These are phyloP conservation scores for Pascua guehoae DNA, from an alignment of 1,284 basidiomycete species.

Conservation along the genomic window DNA sequence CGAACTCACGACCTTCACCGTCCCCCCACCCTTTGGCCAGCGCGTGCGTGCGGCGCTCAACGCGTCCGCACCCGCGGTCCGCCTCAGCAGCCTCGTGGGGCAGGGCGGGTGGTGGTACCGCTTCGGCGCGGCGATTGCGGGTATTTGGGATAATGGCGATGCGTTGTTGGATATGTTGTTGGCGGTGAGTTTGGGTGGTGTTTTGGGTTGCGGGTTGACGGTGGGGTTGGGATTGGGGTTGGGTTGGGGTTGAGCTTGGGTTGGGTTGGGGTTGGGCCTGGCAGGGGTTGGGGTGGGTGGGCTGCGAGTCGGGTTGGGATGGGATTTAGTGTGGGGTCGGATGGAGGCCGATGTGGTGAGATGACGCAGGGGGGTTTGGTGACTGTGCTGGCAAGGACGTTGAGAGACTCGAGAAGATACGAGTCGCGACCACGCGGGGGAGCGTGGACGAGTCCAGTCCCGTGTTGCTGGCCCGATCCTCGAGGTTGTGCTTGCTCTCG, in stretches of 20 bases:
- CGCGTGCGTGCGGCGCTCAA: slow-evolving; percentile 78
- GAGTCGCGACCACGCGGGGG: too few relatives aligned
- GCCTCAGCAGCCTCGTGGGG: slow-evolving; percentile 72
- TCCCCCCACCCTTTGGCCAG: slow-evolving; percentile 68
- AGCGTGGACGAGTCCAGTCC: too few relatives aligned
- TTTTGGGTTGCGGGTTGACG: neutral
- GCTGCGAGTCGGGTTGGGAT: too few relatives aligned
- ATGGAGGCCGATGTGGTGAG: too few relatives aligned
- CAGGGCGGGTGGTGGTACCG: slow-evolving; percentile 85
- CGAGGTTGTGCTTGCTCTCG: too few relatives aligned
- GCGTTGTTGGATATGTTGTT: slow-evolving; percentile 57
- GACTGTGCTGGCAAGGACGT: too few relatives aligned
- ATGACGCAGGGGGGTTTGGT: too few relatives aligned
- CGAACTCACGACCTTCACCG: slow-evolving; percentile 78
- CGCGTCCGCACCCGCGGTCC: slow-evolving; percentile 75
- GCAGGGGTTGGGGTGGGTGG: too few relatives aligned
- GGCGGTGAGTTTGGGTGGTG: slow-evolving; percentile 54
- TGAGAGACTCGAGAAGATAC: too few relatives aligned
- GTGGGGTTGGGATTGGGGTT: slow-evolving; percentile 62
- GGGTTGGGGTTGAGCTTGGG: slow-evolving; percentile 53
- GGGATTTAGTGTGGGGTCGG: too few relatives aligned
- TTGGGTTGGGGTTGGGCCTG: too few relatives aligned
- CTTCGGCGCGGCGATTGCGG: slow-evolving; percentile 75
- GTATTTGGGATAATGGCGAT: slow-evolving; percentile 18
- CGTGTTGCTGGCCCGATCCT: too few relatives aligned